Conservation (phyloP, 2,329 filamentous ascomycete genomes). For the Macrophomina pseudophaseolina region DNA sequence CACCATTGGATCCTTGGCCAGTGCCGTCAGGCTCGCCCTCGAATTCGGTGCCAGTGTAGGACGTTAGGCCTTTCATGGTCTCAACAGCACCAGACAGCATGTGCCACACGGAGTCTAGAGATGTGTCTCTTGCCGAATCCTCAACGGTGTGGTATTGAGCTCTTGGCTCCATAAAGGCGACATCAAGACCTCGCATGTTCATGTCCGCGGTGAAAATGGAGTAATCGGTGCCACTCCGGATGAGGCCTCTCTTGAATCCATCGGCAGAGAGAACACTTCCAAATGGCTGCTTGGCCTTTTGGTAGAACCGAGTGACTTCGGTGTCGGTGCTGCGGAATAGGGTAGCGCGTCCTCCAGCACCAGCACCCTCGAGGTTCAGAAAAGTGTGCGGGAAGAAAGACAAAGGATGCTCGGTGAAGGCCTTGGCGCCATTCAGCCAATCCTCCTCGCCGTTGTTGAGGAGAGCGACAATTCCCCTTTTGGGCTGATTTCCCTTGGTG, state of each 20-base stretch:
- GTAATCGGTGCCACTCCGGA: conserved; percentile 90
- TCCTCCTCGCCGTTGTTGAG: conserved; percentile 98
- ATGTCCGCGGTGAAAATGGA: conserved; percentile 77
- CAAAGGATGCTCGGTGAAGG: conserved; percentile 82
- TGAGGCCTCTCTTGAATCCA: conserved; percentile 78
- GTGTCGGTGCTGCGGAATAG: conserved; percentile 88
- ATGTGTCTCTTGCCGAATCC: conserved; percentile 82
- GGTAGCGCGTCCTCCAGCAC: conserved; percentile 84
- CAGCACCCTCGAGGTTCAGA: conserved; percentile 92
- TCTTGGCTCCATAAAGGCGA: conserved; percentile 88
- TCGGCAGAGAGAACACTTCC: conserved; percentile 82
- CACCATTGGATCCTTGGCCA: conserved; percentile 70
- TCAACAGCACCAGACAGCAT: conserved; percentile 87
- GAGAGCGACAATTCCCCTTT: conserved; percentile 79
- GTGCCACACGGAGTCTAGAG: conserved; percentile 78
- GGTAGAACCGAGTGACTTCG: conserved; percentile 82
- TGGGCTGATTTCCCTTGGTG: conserved; percentile 70
- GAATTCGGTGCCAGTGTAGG: conserved; percentile 70
- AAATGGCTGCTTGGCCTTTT: conserved; percentile 74
- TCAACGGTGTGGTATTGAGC: conserved; percentile 89
- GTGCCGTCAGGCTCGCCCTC: conserved; percentile 67
- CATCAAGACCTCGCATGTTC: conserved; percentile 85
- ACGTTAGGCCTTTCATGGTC: conserved; percentile 73
- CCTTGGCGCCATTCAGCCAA: conserved; percentile 82
- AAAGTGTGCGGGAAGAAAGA: conserved; percentile 84